Conservation (phyloP, 306 rosid genomes). For the Fragaria ananassa region DNA sequence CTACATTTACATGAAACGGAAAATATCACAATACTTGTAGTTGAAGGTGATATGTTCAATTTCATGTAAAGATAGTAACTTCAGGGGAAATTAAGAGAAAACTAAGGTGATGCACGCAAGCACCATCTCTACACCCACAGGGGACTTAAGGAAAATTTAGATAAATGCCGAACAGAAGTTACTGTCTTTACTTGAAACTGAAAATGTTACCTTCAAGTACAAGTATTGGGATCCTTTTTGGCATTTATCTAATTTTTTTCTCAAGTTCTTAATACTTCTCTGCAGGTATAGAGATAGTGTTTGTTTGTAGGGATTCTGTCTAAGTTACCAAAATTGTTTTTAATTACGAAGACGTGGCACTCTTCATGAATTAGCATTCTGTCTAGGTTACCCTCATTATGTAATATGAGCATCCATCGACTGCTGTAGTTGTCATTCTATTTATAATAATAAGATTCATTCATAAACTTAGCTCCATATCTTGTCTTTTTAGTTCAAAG, state of each 20-base stretch:
- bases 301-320: neutral
- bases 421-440: neutral
- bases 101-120: neutral
- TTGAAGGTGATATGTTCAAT: neutral
- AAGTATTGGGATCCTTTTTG: neutral
- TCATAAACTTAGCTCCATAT: neutral
- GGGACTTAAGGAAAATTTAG: too few species aligned
- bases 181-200: neutral
- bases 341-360: neutral
- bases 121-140: neutral
- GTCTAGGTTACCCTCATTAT: neutral
- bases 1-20: neutral
- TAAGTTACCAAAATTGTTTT: neutral
- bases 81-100: neutral
- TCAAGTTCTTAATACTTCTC: neutral
- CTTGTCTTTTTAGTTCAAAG: neutral
- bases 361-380: neutral
- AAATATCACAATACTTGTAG: neutral
- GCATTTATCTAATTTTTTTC: neutral
- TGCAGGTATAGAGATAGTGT: neutral
- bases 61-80: neutral
- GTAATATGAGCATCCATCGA: constrained; percentile 6
- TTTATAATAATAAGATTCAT: neutral
- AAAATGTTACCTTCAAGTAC: neutral
- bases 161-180: neutral